phyloP scores from a whole-genome alignment of 2,329 filamentous ascomycete species.

The Phyllosticta capitalensis region DNA sequence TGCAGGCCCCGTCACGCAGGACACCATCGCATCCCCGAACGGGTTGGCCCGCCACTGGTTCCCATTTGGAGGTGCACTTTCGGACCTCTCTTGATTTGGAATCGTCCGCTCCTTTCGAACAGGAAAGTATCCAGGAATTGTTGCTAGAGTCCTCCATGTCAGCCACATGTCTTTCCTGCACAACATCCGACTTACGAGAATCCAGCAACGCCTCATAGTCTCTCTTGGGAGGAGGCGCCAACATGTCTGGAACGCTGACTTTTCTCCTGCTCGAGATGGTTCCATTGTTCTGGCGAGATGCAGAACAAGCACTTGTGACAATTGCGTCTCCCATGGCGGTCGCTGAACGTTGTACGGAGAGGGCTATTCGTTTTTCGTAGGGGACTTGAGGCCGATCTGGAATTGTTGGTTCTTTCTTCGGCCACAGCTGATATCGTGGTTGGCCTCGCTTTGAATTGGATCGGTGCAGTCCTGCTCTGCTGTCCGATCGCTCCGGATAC shows the following conservation, averaged over 20 bases:
- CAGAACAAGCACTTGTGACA: constrained; percentile 21
- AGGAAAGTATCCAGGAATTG: constrained; percentile 32
- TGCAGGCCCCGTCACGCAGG: constrained; percentile 29
- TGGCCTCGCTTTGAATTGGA: background rate
- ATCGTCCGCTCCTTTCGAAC: constrained; percentile 19
- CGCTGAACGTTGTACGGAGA: constrained; percentile 28
- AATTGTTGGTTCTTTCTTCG: constrained; percentile 10
- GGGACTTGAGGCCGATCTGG: background rate
- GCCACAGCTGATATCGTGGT: constrained; percentile 30
- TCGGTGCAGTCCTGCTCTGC: background rate
- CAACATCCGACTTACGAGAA: constrained; percentile 26
- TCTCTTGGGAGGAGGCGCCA: constrained; percentile 24
- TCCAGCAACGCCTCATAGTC: constrained; percentile 30
- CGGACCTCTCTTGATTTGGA: constrained; percentile 29
- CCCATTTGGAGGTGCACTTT: constrained; percentile 22
- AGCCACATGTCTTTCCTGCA: constrained; percentile 8
- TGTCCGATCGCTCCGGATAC: constrained; percentile 11
- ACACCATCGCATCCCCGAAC: constrained; percentile 31
- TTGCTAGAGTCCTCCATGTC: constrained; percentile 20
- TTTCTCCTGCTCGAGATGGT: constrained; percentile 31
- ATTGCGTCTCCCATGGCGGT: constrained; percentile 33
- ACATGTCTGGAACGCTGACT: constrained; percentile 31
- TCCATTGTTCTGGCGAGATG: constrained; percentile 26
- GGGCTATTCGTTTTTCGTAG: constrained; percentile 25
- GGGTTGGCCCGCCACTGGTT: constrained; percentile 26